Evolutionary conservation across 2,329 filamentous ascomycete species (phyloP).

Genomic region (Apiospora arundinis): DNA sequence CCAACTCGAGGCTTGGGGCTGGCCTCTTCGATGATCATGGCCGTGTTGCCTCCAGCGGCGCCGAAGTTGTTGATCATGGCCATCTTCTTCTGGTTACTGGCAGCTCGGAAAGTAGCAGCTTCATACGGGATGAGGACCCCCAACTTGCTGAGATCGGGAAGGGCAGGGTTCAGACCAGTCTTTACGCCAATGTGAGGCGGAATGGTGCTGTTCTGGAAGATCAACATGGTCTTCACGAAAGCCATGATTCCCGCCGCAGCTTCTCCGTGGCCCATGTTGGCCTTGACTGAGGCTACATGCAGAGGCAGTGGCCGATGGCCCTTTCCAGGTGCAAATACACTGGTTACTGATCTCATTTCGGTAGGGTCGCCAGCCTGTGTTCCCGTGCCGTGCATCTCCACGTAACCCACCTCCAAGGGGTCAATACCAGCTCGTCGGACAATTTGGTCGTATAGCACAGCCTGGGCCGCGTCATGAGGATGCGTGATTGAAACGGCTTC

Average conservation of each 20-base stretch:
- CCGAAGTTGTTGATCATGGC: conserved; percentile 57
- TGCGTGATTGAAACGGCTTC: conserved; percentile 75
- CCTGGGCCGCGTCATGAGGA: conserved; percentile 63
- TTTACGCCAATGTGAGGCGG: conserved; percentile 58
- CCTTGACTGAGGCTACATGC: conserved; percentile 54
- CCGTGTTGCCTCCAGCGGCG: conserved; percentile 64
- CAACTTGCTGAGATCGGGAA: conserved; percentile 49
- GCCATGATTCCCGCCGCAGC: conserved; percentile 46
- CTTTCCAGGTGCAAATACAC: conserved; percentile 58
- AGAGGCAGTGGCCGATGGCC: conserved; percentile 38
- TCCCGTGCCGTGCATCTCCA: conserved; percentile 75
- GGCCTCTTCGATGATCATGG: conserved; percentile 57
- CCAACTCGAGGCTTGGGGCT: background rate
- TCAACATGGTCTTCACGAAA: conserved; percentile 52
- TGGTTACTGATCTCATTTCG: conserved; percentile 68
- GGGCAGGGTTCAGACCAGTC: conserved; percentile 50
- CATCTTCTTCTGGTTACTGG: background rate
- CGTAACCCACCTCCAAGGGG: conserved; percentile 60
- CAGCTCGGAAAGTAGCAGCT: background rate
- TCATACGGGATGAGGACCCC: conserved; percentile 46
- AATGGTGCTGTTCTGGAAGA: conserved; percentile 48
- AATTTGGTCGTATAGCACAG: background rate
- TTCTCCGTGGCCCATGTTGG: conserved; percentile 55
- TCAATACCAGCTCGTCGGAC: conserved; percentile 51
- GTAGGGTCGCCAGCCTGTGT: conserved; percentile 72